These are phyloP conservation scores for Cladosporium austrohemisphaericum DNA, from an alignment of 2,329 filamentous ascomycete genomes.

Conservation along the genomic window DNA sequence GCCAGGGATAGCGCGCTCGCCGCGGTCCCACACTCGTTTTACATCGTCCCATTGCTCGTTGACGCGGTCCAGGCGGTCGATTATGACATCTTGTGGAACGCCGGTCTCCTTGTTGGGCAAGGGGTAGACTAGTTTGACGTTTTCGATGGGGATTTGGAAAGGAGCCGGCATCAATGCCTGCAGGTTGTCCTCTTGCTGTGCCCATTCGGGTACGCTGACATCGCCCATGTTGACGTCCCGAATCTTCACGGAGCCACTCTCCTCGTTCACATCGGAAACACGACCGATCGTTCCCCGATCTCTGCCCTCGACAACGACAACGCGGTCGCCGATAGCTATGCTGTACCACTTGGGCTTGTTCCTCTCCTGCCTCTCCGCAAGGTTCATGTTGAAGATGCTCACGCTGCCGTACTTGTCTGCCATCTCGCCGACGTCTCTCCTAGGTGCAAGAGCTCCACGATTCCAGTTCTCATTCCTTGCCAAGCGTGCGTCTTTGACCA, in stretches of 20 bases:
- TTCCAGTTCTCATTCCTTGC: conserved; percentile 72
- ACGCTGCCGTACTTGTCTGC: conserved; percentile 57
- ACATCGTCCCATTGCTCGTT: conserved; percentile 38
- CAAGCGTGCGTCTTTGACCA: conserved; percentile 48
- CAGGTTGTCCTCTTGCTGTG: conserved; percentile 38
- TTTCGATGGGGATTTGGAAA: conserved; percentile 53
- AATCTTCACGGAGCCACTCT: conserved; percentile 35
- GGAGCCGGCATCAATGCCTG: conserved; percentile 38
- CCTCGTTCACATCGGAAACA: conserved; percentile 54
- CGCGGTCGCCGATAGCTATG: conserved; percentile 64
- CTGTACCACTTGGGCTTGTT: conserved; percentile 27
- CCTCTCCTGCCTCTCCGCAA: conserved; percentile 27
- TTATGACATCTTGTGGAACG: conserved; percentile 67
- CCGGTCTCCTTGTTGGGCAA: conserved; percentile 64
- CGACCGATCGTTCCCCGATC: conserved; percentile 80
- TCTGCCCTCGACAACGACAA: conserved; percentile 72
- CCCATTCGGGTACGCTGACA: conserved; percentile 40
- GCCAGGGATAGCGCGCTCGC: conserved; percentile 59
- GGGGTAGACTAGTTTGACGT: conserved; percentile 78
- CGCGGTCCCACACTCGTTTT: conserved; percentile 42
- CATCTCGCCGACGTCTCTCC: conserved; percentile 62
- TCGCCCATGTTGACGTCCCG: conserved; percentile 42
- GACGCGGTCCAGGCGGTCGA: conserved; percentile 61
- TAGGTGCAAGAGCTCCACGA: conserved; percentile 72
- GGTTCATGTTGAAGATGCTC: conserved; percentile 21